Evolutionary conservation across 805 yeast species (phyloP), one percentile per base, ranked within the genome.

Genomic region (Blastobotrys attinorum): DNA sequence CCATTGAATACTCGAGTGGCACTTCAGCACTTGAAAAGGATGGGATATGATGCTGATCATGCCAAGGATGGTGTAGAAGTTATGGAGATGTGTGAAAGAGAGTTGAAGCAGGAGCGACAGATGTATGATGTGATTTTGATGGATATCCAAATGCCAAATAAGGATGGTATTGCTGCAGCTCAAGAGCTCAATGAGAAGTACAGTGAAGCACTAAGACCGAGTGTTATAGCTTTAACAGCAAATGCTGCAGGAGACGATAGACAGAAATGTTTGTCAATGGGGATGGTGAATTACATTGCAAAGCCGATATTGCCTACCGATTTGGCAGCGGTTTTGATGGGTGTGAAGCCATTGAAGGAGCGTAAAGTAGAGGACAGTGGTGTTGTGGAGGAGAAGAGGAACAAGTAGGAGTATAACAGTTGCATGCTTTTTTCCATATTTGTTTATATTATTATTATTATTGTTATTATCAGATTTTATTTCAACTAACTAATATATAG

Each of bases 121-220:
- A 61, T 59, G 53, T 76, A 74, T 52, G 79, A 75, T 49, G 64
- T 72, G 39, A 67, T 75, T 10, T 61, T 75, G 39, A 75, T 75
- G 79, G 80, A 75, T 51, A 70, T 75, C 17, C 77, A 73, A 46
- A 73, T 73, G 77, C 78, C 77, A 11, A 59, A 68, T 27, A 70
- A 67, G 55, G 80, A 75, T 52, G 80, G 80, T 1, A 71, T 73
- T 27, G 66, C 70, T 3, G 69, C 77, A 1, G 66, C 76, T 0
- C 57, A 56, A 7, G 74, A 70, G 43, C 53, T 72, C 31, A 54
- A 52, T 35, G 56, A 59, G 37, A 42, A 54, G 21, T 71, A 70
- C 42, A 59, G 54, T 7, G 47, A 51, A 15, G 52, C 54, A 3
- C 46, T 48, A 5, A 49, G 64, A 38, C 74, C 75, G n/a, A 53